Conservation (phyloP, 805 yeast species). For the Babjeviella inositovora region DNA sequence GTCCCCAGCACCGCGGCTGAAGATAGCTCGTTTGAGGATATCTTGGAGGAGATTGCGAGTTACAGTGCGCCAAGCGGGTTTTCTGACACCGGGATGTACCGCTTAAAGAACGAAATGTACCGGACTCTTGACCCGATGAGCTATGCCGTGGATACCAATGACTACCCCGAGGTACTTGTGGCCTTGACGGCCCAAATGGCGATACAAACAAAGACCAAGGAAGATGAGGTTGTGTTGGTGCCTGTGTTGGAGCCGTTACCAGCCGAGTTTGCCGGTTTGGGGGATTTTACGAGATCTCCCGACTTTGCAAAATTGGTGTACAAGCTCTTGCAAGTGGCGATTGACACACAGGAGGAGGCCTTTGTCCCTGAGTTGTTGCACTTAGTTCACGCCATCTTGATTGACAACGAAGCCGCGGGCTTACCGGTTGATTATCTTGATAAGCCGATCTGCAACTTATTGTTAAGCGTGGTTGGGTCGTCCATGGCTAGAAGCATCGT, state of each 20-base stretch:
- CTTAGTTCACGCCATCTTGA: constrained; percentile 46
- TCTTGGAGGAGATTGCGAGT: constrained; percentile 45
- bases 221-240: constrained; percentile 24
- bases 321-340: constrained; percentile 37
- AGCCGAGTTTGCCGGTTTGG: constrained; percentile 23
- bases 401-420: constrained; percentile 24
- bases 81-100: constrained; percentile 47
- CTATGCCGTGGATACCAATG: constrained; percentile 24
- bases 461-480: constrained; percentile 33
- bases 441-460: constrained; percentile 38
- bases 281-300: constrained; percentile 30
- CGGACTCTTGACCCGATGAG: constrained; percentile 49
- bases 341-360: constrained; percentile 32
- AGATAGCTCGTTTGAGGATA: constrained; percentile 23
- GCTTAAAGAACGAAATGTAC: constrained; percentile 39
- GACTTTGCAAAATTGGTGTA: constrained; percentile 40
- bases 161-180: constrained; percentile 34
- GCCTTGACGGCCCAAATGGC: constrained; percentile 27
- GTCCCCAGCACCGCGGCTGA: constrained; percentile 16
- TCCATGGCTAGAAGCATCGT: constrained; percentile 29
- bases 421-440: constrained; percentile 27
- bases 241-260: constrained; percentile 25
- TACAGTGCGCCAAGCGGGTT: constrained; percentile 45
- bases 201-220: constrained; percentile 14
- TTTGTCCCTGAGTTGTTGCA: constrained; percentile 49